These are phyloP conservation scores for Boletus coccyginus DNA, from an alignment of 768 basidiomycete genomes.

Conservation along the genomic window DNA sequence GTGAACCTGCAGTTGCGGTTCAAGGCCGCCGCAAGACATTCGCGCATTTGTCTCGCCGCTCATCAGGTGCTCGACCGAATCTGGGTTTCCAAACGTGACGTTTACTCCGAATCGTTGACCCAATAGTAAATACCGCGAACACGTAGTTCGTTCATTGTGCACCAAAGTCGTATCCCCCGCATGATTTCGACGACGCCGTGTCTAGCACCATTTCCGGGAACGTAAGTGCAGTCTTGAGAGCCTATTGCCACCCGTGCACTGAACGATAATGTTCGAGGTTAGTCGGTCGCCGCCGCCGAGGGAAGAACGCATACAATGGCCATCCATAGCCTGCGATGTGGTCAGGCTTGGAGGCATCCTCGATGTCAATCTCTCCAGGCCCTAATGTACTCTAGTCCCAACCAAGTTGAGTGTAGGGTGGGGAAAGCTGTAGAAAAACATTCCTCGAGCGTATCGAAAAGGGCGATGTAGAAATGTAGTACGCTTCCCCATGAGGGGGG, in stretches of 20 bases:
- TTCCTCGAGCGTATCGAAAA: too few species aligned
- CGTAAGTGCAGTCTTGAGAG: neutral
- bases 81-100: conserved; percentile 1
- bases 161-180: neutral
- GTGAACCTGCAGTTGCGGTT: conserved; percentile 13
- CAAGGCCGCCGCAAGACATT: conserved; percentile 5
- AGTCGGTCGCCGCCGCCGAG: neutral
- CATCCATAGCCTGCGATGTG: conserved; percentile 2
- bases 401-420: conserved; percentile 7
- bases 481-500: too few species aligned
- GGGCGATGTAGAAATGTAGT: too few species aligned
- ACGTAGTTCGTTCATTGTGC: neutral
- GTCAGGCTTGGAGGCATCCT: neutral
- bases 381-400: conserved; percentile 13
- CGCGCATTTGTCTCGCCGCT: conserved; percentile 6
- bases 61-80: conserved; percentile 1
- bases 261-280: neutral
- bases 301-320: neutral
- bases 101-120: conserved; percentile 4
- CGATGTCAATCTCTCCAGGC: neutral
- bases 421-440: neutral
- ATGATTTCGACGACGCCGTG: neutral
- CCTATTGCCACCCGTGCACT: conserved; percentile 8
- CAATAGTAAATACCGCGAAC: conserved; percentile 1
- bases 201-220: neutral